phyloP scores from a whole-genome alignment of 495 filamentous ascomycete species.

The Platismatia glauca region DNA sequence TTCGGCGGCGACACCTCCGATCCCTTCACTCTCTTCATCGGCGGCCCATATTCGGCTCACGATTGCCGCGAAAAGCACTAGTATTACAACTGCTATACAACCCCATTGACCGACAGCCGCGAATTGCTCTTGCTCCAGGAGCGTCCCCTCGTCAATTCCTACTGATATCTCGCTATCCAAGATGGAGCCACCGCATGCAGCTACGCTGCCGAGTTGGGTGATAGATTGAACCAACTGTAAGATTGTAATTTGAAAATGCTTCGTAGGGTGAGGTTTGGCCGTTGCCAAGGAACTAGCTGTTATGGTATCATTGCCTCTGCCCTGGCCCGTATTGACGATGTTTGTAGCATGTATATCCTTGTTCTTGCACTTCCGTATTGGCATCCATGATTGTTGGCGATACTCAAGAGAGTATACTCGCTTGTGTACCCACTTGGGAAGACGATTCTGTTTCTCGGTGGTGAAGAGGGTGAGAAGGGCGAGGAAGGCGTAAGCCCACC shows the following conservation, averaged over 20 bases:
- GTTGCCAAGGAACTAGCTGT: no score
- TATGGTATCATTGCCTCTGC: no score
- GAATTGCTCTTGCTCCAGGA: constrained; percentile 1
- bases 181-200: not conserved
- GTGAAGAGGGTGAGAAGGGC: constrained; percentile 10
- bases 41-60: constrained; percentile 3
- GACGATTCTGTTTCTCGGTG: constrained; percentile 4
- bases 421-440: constrained; percentile 5
- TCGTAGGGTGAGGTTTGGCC: no score
- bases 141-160: not conserved
- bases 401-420: not conserved
- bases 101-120: constrained; percentile 10
- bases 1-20: not conserved
- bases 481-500: constrained; percentile 12
- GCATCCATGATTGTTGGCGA: not conserved
- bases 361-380: constrained; percentile 2
- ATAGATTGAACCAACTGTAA: not conserved
- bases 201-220: constrained; percentile 4
- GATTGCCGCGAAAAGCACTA: constrained; percentile 6
- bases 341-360: not conserved
- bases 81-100: constrained; percentile 4
- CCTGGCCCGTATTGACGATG: not conserved
- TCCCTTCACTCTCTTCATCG: not conserved
- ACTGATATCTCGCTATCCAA: not conserved
- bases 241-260: not conserved